Evolutionary conservation across 2,329 filamentous ascomycete species (phyloP).

Genomic region (Kalaharituber pfeilii): DNA sequence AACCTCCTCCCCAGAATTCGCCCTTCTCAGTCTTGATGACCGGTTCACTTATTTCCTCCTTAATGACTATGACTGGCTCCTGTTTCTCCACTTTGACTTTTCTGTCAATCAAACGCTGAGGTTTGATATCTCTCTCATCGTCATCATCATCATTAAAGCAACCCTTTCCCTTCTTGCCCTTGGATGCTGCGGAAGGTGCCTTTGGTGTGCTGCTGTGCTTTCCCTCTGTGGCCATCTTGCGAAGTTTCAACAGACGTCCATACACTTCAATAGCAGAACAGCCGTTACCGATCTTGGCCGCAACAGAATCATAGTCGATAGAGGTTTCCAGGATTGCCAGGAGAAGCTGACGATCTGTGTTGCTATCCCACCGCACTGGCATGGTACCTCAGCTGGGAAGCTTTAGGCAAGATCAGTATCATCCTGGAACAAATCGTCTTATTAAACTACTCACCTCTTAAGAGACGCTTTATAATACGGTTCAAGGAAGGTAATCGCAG

Average conservation of each 20-base stretch:
- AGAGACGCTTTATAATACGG: no score
- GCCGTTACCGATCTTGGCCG: conserved; percentile 10
- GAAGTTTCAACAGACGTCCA: conserved; percentile 16
- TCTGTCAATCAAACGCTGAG: not conserved
- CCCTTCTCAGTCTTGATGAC: not conserved
- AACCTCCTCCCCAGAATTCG: no score
- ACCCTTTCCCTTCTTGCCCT: not conserved
- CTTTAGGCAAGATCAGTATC: no score
- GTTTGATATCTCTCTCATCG: not conserved
- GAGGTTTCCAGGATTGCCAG: conserved; percentile 13
- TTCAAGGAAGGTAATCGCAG: no score
- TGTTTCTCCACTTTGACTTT: not conserved
- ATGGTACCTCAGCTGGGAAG: no score
- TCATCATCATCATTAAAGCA: not conserved
- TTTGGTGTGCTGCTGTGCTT: not conserved
- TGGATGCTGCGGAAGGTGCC: not conserved
- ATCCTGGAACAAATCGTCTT: no score
- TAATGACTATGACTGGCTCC: not conserved
- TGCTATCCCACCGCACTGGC: conserved; percentile 18
- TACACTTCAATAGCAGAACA: conserved; percentile 16
- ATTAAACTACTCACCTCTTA: no score
- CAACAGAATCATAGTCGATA: conserved; percentile 12
- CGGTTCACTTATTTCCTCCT: conserved; percentile 1
- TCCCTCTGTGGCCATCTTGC: conserved; percentile 11
- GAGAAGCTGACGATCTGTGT: conserved; percentile 14